Conservation (phyloP, 2,329 filamentous ascomycete species). For the Seiridium cupressi region DNA sequence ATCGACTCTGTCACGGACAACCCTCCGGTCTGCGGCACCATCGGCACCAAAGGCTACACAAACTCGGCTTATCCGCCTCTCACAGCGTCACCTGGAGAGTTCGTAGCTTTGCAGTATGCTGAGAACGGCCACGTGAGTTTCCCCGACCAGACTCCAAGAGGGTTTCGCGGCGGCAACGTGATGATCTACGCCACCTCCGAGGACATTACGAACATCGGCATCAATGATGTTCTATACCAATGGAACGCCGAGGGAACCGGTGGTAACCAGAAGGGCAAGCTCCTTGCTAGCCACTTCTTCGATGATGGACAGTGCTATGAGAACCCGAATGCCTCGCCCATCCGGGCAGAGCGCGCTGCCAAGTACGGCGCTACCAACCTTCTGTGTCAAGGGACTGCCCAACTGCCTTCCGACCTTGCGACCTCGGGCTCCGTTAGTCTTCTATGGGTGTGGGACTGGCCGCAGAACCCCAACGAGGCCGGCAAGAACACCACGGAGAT, state of each 20-base stretch:
- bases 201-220: conserved; percentile 39
- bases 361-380: conserved; percentile 59
- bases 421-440: conserved; percentile 69
- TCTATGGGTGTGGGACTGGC: conserved; percentile 98
- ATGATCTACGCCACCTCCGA: conserved; percentile 71
- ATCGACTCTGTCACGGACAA: conserved; percentile 48
- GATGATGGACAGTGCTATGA: conserved; percentile 93
- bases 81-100: conserved; percentile 56
- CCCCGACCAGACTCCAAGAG: conserved; percentile 56
- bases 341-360: conserved; percentile 58
- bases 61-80: conserved; percentile 59
- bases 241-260: conserved; percentile 83
- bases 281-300: conserved; percentile 76
- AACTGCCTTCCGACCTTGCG: conserved; percentile 66
- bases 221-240: conserved; percentile 58
- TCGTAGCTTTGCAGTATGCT: conserved; percentile 64
- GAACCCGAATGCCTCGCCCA: conserved; percentile 53
- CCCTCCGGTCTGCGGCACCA: conserved; percentile 55
- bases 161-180: conserved; percentile 64
- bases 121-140: conserved; percentile 76
- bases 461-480: conserved; percentile 49
- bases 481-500: conserved; percentile 48
- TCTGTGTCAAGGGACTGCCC: conserved; percentile 79
- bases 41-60: conserved; percentile 60
- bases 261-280: conserved; percentile 72